These are phyloP conservation scores for Aspergillus incahuasiensis DNA, from an alignment of 495 filamentous ascomycete genomes.

Conservation along the genomic window DNA sequence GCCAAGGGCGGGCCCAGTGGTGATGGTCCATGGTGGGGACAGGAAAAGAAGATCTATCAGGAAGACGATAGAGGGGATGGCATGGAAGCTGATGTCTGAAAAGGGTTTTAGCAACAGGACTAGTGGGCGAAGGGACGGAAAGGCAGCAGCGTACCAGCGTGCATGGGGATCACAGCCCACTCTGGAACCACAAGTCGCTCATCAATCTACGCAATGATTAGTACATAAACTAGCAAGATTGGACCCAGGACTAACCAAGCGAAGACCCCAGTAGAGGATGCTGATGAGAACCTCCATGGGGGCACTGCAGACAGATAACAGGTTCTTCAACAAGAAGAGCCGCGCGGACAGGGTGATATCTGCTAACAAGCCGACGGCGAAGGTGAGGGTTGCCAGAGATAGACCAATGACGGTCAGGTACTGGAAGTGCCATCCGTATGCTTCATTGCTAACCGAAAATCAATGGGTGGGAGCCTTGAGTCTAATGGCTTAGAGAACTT, in stretches of 20 bases:
- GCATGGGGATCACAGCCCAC: constrained; percentile 38
- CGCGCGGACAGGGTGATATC: constrained; percentile 62
- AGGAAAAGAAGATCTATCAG: constrained; percentile 67
- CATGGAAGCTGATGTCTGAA: constrained; percentile 72
- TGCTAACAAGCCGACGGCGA: constrained; percentile 64
- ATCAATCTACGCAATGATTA: constrained; percentile 52
- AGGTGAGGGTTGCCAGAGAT: constrained; percentile 62
- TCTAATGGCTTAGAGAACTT: constrained; percentile 13
- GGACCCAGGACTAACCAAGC: constrained; percentile 26
- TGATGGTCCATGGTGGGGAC: constrained; percentile 76
- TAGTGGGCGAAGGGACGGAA: neutral
- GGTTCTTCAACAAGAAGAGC: constrained; percentile 72
- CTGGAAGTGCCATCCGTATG: constrained; percentile 81
- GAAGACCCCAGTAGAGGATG: constrained; percentile 80
- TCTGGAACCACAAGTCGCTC: constrained; percentile 54
- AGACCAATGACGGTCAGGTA: constrained; percentile 83
- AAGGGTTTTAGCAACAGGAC: neutral
- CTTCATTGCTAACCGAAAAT: constrained; percentile 48
- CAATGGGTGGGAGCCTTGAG: constrained; percentile 2
- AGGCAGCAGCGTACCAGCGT: constrained; percentile 32
- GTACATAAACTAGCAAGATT: constrained; percentile 2
- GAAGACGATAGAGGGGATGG: constrained; percentile 68
- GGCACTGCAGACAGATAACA: constrained; percentile 63
- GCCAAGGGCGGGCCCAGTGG: constrained; percentile 52
- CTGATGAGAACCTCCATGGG: constrained; percentile 79